Conservation (phyloP, 1,284 basidiomycete genomes). For the Ustilago trichophora region DNA sequence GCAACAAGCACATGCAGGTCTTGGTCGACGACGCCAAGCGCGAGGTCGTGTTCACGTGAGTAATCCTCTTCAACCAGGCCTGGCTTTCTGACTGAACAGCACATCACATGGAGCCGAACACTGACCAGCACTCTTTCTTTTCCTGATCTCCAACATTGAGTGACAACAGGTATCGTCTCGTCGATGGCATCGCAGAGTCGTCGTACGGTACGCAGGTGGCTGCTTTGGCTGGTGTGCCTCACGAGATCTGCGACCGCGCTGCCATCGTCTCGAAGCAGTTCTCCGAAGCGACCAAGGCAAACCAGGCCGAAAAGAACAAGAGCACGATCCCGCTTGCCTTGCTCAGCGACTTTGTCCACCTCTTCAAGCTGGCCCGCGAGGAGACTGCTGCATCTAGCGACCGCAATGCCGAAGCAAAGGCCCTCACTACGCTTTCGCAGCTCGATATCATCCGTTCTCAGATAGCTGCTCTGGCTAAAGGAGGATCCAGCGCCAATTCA, state of each 20-base stretch:
- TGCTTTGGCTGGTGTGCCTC: conserved; percentile 62
- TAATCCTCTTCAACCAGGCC: not conserved
- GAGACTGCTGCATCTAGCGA: conserved; percentile 17
- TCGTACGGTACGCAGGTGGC: conserved; percentile 75
- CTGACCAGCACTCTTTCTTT: too few species aligned
- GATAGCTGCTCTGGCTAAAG: conserved; percentile 25
- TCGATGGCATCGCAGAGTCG: conserved; percentile 77
- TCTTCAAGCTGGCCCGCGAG: conserved; percentile 48
- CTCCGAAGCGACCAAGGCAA: conserved; percentile 46
- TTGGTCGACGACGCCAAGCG: conserved; percentile 61
- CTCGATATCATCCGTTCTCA: conserved; percentile 55
- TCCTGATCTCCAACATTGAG: too few species aligned
- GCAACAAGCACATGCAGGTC: conserved; percentile 66
- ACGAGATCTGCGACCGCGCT: conserved; percentile 62
- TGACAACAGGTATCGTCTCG: conserved; percentile 61
- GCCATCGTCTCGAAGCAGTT: conserved; percentile 58
- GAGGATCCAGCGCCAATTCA: conserved; percentile 12
- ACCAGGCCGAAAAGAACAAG: conserved; percentile 54
- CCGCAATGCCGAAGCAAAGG: conserved; percentile 27
- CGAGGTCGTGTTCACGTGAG: conserved; percentile 64
- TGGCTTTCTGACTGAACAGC: too few species aligned
- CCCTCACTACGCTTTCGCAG: conserved; percentile 37
- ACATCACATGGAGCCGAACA: too few species aligned
- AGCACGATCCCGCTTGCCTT: conserved; percentile 53
- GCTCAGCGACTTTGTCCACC: conserved; percentile 62